These are phyloP conservation scores for Talaromyces sp. DNA, from an alignment of 2,329 filamentous ascomycete species.

Conservation along the genomic window DNA sequence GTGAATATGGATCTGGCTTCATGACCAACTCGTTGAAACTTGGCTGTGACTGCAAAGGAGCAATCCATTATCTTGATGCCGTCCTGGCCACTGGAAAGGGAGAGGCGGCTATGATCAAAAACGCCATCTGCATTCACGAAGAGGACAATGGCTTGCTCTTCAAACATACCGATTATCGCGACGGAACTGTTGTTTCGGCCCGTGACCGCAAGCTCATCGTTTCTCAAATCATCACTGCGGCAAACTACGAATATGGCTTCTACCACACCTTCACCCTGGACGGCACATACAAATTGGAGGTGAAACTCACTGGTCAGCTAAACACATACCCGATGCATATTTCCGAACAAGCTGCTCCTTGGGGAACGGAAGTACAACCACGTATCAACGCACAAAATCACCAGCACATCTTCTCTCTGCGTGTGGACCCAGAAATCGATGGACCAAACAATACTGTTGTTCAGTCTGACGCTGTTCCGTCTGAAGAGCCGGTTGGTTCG, in stretches of 20 bases:
- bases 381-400: constrained; percentile 94
- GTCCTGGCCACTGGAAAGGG: constrained; percentile 75
- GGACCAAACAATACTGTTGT: constrained; percentile 80
- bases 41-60: constrained; percentile 67
- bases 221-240: constrained; percentile 89
- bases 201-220: constrained; percentile 80
- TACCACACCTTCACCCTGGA: constrained; percentile 93
- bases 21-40: constrained; percentile 45
- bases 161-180: constrained; percentile 93
- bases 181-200: constrained; percentile 80
- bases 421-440: constrained; percentile 81
- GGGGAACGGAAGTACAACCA: constrained; percentile 87
- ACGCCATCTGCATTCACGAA: constrained; percentile 92
- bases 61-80: constrained; percentile 87
- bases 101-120: constrained; percentile 73
- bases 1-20: constrained; percentile 43
- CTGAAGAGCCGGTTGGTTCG: constrained; percentile 70
- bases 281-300: constrained; percentile 84
- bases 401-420: constrained; percentile 89
- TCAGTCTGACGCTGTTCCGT: constrained; percentile 69
- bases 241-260: constrained; percentile 88
- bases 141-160: constrained; percentile 87
- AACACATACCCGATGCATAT: constrained; percentile 83
- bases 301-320: constrained; percentile 84
- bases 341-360: constrained; percentile 75